These are phyloP conservation scores for Penicillium cinerascens DNA, from an alignment of 495 filamentous ascomycete genomes.

Conservation along the genomic window DNA sequence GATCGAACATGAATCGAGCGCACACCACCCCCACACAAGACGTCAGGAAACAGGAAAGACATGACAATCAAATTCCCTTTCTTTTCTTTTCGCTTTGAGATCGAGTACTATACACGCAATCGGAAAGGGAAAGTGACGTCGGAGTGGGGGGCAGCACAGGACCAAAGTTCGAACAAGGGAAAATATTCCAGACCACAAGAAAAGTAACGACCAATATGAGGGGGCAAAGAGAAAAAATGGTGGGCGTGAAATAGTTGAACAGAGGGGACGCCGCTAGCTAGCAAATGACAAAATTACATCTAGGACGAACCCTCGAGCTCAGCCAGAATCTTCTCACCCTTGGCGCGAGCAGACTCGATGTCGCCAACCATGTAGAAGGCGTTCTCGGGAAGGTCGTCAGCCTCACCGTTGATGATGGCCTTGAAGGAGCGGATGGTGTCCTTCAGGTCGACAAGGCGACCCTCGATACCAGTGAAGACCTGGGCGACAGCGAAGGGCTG, in stretches of 20 bases:
- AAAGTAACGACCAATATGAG: background rate
- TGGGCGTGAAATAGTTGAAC: slow-evolving; percentile 6
- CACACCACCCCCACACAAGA: background rate
- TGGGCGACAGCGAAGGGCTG: slow-evolving; percentile 99
- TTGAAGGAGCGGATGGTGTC: slow-evolving; percentile 97
- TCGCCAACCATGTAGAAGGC: slow-evolving; percentile 99
- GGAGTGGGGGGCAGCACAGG: slow-evolving; percentile 28
- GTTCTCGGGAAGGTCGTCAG: slow-evolving; percentile 91
- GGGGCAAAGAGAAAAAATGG: slow-evolving; percentile 2
- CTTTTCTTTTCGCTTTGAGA: slow-evolving; percentile 32
- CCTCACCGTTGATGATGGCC: slow-evolving; percentile 92
- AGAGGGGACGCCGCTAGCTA: slow-evolving; percentile 24
- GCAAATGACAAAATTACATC: slow-evolving; percentile 47
- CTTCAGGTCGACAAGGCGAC: slow-evolving; percentile 94
- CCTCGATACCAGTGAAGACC: slow-evolving; percentile 99
- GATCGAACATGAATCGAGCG: background rate
- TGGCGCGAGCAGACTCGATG: slow-evolving; percentile 84
- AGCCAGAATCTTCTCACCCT: slow-evolving; percentile 99
- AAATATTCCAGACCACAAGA: slow-evolving; percentile 27
- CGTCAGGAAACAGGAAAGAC: slow-evolving; percentile 1
- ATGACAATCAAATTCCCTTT: slow-evolving; percentile 33
- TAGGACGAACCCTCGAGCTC: slow-evolving; percentile 75
- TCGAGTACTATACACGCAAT: slow-evolving; percentile 49
- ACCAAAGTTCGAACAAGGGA: slow-evolving; percentile 35
- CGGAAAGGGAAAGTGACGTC: slow-evolving; percentile 34